phyloP scores from a whole-genome alignment of 208 protist genomes.

The Trypanosoma avium region DNA sequence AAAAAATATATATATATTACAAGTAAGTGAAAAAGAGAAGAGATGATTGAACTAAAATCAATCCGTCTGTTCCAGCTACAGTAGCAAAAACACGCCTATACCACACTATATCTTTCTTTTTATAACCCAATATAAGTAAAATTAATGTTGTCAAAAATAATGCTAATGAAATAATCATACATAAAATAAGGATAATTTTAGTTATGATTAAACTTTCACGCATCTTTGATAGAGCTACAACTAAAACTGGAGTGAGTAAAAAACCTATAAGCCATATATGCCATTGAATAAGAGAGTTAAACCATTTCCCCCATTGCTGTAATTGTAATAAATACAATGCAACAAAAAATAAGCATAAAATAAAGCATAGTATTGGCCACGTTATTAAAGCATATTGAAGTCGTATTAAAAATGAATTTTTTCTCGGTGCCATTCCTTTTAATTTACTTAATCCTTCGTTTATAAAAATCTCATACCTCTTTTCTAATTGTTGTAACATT shows the following conservation, averaged over 20 bases:
- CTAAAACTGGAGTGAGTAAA: conserved; percentile 4
- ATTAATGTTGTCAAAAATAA: neutral
- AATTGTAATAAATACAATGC: conserved; percentile 12
- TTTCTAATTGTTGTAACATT: conserved; percentile 23
- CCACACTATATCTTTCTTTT: neutral
- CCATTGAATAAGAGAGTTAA: conserved; percentile 11
- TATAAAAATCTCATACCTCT: conserved; percentile 41
- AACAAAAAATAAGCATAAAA: conserved; percentile 23
- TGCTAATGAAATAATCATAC: neutral
- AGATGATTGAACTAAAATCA: conserved; percentile 8
- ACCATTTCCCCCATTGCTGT: neutral
- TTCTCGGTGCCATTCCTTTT: conserved; percentile 27
- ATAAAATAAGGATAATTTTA: neutral
- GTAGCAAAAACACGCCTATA: neutral
- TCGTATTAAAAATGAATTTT: neutral
- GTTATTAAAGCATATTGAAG: conserved; percentile 10
- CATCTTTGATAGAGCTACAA: conserved; percentile 8
- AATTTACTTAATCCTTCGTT: conserved; percentile 29
- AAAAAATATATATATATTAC: conserved; percentile 6
- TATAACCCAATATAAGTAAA: neutral
- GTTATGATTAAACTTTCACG: neutral
- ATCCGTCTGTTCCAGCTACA: neutral
- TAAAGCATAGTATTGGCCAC: conserved; percentile 22
- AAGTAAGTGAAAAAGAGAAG: neutral
- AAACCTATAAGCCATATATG: conserved; percentile 10